Evolutionary conservation across 345 rosid species (phyloP).

Genomic region (Pugionium dolabratum): DNA sequence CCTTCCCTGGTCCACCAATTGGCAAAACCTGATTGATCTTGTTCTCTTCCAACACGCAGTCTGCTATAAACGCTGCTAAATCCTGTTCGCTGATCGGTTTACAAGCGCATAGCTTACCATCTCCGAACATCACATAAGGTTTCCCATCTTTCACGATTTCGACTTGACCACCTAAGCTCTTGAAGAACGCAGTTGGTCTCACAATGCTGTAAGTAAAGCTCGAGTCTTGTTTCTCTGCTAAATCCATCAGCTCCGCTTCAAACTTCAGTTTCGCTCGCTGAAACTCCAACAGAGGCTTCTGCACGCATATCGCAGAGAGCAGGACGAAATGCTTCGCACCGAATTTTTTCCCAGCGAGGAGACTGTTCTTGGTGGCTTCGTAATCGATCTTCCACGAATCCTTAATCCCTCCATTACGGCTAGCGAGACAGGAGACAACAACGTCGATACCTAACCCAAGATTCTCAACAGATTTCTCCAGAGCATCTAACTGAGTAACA

Average conservation of each 20-base stretch:
- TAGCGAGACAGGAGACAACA: conserved; percentile 91
- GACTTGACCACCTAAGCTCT: conserved; percentile 95
- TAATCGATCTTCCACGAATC: conserved; percentile 98
- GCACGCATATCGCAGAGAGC: conserved; percentile 93
- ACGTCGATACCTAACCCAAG: conserved; percentile 64
- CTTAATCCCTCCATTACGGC: conserved; percentile 78
- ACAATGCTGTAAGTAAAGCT: conserved; percentile 78
- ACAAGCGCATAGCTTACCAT: conserved; percentile 90
- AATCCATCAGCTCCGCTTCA: conserved; percentile 68
- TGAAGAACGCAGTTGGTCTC: conserved; percentile 93
- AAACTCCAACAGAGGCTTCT: conserved; percentile 82
- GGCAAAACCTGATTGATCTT: conserved; percentile 78
- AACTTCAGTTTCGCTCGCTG: conserved; percentile 90
- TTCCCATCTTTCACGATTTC: conserved; percentile 92
- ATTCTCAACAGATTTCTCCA: conserved; percentile 54
- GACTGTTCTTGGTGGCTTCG: conserved; percentile 86
- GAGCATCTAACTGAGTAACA: conserved; percentile 58
- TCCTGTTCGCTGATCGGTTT: conserved; percentile 92
- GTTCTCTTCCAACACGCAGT: conserved; percentile 74
- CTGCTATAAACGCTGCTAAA: conserved; percentile 75
- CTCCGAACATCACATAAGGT: conserved; percentile 97
- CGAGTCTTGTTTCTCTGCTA: conserved; percentile 42
- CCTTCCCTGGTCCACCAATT: conserved; percentile 94
- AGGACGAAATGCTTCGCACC: conserved; percentile 85
- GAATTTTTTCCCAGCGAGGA: conserved; percentile 66